These are phyloP conservation scores for Allium cepa DNA, from an alignment of 106 monocot genomes.

Conservation along the genomic window DNA sequence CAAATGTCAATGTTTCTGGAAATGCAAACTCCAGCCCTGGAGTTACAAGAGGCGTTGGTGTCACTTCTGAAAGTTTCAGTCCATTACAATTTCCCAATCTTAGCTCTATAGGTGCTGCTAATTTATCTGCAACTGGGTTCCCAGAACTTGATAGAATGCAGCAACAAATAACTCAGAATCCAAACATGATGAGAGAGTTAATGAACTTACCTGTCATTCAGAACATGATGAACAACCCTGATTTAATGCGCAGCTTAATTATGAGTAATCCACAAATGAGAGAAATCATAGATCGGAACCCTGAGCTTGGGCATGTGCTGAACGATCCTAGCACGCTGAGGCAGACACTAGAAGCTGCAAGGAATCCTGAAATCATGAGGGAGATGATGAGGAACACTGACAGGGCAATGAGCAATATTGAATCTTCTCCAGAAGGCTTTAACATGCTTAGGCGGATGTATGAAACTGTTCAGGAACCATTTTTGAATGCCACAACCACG, in stretches of 20 bases:
- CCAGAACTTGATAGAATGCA: conserved; percentile 81
- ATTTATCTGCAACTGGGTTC: conserved; percentile 46
- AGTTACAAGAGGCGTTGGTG: conserved; percentile 16
- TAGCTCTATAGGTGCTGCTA: conserved; percentile 29
- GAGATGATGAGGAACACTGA: conserved; percentile 99
- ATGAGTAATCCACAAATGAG: conserved; percentile 99
- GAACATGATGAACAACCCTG: conserved; percentile 87
- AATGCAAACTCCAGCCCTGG: conserved; percentile 1
- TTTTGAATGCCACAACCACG: conserved; percentile 96
- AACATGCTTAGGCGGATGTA: conserved; percentile 99
- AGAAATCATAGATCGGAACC: conserved; percentile 88
- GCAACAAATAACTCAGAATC: conserved; percentile 83
- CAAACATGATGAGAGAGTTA: conserved; percentile 86
- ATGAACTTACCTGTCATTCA: conserved; percentile 86
- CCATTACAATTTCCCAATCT: conserved; percentile 49
- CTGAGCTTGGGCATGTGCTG: conserved; percentile 90
- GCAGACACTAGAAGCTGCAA: conserved; percentile 85
- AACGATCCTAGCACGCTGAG: conserved; percentile 88
- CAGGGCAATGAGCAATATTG: conserved; percentile 99
- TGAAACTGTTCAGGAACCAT: conserved; percentile 95
- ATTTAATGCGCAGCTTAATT: conserved; percentile 74
- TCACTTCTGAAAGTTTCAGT: conserved; percentile 24
- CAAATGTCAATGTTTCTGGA: conserved; percentile 21
- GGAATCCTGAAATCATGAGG: conserved; percentile 98
- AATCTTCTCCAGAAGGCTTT: conserved; percentile 96